Evolutionary conservation across 805 yeast species (phyloP).

Genomic region (Candida endomychidarum): DNA sequence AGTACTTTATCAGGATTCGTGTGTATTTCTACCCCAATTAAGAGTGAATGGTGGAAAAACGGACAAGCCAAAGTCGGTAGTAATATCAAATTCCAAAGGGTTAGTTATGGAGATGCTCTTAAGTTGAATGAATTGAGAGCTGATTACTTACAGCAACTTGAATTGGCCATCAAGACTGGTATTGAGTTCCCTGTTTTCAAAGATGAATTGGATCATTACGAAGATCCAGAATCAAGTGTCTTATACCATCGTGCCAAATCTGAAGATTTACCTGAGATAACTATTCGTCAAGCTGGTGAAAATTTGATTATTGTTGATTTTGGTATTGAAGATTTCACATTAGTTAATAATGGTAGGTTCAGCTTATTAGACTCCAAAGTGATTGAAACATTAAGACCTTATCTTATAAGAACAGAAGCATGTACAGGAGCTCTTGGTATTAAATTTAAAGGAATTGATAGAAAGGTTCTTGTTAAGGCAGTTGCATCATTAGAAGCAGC

Average conservation of each 20-base stretch:
- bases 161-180: constrained; percentile 61
- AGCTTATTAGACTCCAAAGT: constrained; percentile 20
- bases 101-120: constrained; percentile 25
- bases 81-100: constrained; percentile 71
- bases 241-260: constrained; percentile 12
- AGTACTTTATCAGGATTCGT: constrained; percentile 97
- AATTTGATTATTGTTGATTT: constrained; percentile 30
- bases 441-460: constrained; percentile 40
- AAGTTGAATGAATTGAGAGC: constrained; percentile 11
- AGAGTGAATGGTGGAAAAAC: constrained; percentile 96
- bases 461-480: constrained; percentile 57
- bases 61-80: constrained; percentile 98
- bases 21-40: constrained; percentile 91
- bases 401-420: constrained; percentile 17
- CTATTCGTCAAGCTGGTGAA: constrained; percentile 31
- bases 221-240: constrained; percentile 7
- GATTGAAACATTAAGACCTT: neutral
- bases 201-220: constrained; percentile 14
- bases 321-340: constrained; percentile 24
- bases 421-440: constrained; percentile 22
- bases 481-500: constrained; percentile 73
- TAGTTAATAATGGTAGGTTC: constrained; percentile 33
- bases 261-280: constrained; percentile 12
- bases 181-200: constrained; percentile 31
- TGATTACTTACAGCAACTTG: constrained; percentile 7